These are phyloP conservation scores for Ocimum tenuiflorum DNA, from an alignment of 257 asterid species.

Conservation along the genomic window DNA sequence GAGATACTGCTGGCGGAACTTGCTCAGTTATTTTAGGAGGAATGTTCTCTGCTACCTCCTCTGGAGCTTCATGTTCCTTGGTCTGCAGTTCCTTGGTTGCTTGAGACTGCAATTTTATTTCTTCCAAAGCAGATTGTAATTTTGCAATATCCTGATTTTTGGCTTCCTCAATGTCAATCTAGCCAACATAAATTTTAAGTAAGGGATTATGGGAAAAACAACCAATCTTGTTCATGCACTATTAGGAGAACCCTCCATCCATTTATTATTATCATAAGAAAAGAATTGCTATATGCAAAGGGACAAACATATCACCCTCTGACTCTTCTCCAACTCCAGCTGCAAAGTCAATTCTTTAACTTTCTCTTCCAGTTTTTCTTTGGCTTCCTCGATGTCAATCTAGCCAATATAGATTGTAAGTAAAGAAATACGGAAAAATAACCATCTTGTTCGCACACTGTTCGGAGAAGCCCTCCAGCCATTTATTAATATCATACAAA, in stretches of 20 bases:
- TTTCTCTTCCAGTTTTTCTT: slow-evolving; percentile 4
- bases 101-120: slow-evolving; percentile 39
- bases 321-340: no score
- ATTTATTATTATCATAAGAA: slow-evolving; percentile 1
- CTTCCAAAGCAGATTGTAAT: slow-evolving; percentile 59
- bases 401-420: slow-evolving; percentile 6
- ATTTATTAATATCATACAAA: slow-evolving; percentile 1
- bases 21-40: slow-evolving; percentile 21
- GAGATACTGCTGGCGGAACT: slow-evolving; percentile 19
- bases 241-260: not conserved
- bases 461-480: not conserved
- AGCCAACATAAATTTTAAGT: not conserved
- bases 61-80: slow-evolving; percentile 39
- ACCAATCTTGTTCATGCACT: not conserved
- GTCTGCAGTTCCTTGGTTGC: slow-evolving; percentile 45
- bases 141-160: slow-evolving; percentile 51
- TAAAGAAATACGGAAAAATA: not conserved
- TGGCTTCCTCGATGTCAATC: slow-evolving; percentile 51
- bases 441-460: not conserved
- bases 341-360: no score
- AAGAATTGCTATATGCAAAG: no score
- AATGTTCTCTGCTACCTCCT: slow-evolving; percentile 16
- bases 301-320: no score
- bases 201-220: not conserved
- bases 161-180: slow-evolving; percentile 50